Percentiles rank a stretch among this genome's conserved stretches.
These are phyloP conservation scores for Lichina pygmaea DNA, from an alignment of 495 filamentous ascomycete species.

Conservation along the genomic window DNA sequence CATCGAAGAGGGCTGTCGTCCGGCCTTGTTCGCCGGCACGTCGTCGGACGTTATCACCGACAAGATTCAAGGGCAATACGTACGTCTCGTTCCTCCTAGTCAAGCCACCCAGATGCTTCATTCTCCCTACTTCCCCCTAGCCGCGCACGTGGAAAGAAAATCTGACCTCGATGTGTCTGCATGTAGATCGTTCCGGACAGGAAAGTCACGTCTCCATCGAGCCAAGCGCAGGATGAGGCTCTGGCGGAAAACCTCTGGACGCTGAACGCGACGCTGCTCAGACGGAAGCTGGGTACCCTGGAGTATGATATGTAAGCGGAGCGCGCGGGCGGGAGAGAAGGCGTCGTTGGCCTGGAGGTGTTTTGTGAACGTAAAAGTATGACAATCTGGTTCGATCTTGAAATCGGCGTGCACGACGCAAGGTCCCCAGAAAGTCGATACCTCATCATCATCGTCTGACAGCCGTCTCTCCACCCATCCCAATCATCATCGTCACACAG, in stretches of 20 bases:
- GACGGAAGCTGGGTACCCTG: constrained; percentile 11
- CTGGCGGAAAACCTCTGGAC: constrained; percentile 16
- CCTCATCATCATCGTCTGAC: too few relatives aligned
- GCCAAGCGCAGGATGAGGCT: constrained; percentile 13
- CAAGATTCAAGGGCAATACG: constrained; percentile 21
- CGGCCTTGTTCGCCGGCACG: constrained; percentile 22
- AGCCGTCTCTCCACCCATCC: too few relatives aligned
- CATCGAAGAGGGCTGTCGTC: constrained; percentile 18
- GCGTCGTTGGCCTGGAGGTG: too few relatives aligned
- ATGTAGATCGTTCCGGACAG: constrained; percentile 22
- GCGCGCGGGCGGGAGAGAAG: not conserved
- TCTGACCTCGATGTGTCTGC: not conserved
- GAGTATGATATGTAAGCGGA: not conserved
- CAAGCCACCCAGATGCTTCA: not conserved
- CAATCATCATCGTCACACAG: too few relatives aligned
- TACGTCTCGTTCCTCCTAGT: constrained; percentile 4
- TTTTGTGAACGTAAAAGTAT: too few relatives aligned
- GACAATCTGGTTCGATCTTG: too few relatives aligned
- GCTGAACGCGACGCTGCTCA: constrained; percentile 14
- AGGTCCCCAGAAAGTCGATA: too few relatives aligned
- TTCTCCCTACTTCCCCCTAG: not conserved
- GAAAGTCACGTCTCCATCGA: constrained; percentile 17
- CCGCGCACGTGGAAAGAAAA: not conserved
- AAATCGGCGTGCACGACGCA: too few relatives aligned
- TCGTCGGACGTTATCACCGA: constrained; percentile 17